A percentile compares a stretch with the other conserved stretches of the same genome.
phyloP scores from a whole-genome alignment of 1,139 yeast species.

The Lodderomyces margitis region DNA sequence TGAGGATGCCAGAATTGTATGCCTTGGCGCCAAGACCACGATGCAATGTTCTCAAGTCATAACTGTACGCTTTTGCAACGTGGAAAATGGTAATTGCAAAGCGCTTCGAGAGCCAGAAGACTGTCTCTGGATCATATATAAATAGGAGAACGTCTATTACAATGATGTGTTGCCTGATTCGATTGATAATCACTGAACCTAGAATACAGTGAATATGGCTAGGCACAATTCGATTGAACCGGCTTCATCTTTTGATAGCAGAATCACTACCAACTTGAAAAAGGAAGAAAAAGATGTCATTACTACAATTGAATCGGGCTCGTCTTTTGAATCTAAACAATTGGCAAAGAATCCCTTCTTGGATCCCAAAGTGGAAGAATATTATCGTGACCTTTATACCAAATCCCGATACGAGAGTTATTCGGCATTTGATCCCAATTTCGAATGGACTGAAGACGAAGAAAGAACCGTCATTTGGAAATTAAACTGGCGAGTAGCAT shows the following conservation, averaged over 20 bases:
- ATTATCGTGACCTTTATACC: conserved; percentile 24
- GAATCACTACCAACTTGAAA: background rate
- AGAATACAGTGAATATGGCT: background rate
- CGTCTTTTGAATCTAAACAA: conserved; percentile 10
- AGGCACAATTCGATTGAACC: conserved; percentile 3
- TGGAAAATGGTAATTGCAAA: no score
- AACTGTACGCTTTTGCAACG: background rate
- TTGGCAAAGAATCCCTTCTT: conserved; percentile 10
- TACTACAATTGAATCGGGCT: conserved; percentile 8
- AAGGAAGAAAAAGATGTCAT: background rate
- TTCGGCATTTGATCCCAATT: conserved; percentile 32
- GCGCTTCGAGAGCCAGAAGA: no score
- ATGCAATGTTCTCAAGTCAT: no score
- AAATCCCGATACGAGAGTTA: conserved; percentile 32
- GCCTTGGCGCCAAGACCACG: background rate
- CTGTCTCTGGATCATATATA: no score
- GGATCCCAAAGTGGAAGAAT: conserved; percentile 12
- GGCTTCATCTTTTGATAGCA: conserved; percentile 1
- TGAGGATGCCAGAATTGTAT: background rate
- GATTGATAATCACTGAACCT: background rate
- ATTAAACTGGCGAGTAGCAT: conserved; percentile 26
- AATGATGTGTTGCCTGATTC: background rate
- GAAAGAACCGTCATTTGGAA: conserved; percentile 25
- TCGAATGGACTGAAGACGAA: conserved; percentile 33
- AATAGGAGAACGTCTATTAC: background rate